Evolutionary conservation across 2,329 filamentous ascomycete genomes (phyloP).

Genomic region (Penicillium paneum): DNA sequence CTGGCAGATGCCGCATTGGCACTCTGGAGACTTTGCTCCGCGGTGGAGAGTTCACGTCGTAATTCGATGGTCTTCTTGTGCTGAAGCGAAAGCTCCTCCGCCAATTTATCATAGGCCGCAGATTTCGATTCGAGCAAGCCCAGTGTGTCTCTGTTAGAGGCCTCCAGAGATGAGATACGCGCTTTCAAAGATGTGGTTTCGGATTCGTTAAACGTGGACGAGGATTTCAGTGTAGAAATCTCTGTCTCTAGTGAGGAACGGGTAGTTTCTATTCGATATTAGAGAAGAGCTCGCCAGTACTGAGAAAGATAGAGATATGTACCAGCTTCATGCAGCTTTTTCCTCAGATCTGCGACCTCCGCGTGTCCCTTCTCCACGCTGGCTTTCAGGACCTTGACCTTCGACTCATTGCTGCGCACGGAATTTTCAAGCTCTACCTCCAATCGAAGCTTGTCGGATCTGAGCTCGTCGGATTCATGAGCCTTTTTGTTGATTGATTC

Average conservation of each 20-base stretch:
- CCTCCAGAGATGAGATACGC: constrained; percentile 81
- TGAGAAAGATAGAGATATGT: constrained; percentile 17
- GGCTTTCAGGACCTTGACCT: constrained; percentile 75
- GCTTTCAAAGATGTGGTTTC: constrained; percentile 72
- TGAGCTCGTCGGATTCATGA: constrained; percentile 75
- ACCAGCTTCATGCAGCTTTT: constrained; percentile 82
- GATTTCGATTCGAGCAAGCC: constrained; percentile 88
- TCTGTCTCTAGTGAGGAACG: constrained; percentile 76
- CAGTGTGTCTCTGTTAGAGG: constrained; percentile 86
- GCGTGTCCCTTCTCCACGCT: constrained; percentile 79
- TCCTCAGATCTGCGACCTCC: constrained; percentile 76
- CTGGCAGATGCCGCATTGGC: constrained; percentile 75
- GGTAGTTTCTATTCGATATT: constrained; percentile 61
- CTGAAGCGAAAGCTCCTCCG: constrained; percentile 80
- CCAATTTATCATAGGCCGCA: constrained; percentile 77
- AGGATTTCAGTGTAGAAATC: constrained; percentile 72
- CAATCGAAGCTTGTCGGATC: constrained; percentile 80
- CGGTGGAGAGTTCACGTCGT: constrained; percentile 72
- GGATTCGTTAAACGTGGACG: constrained; percentile 63
- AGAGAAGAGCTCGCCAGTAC: constrained; percentile 14
- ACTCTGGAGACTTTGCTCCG: constrained; percentile 81
- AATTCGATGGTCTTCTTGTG: constrained; percentile 85
- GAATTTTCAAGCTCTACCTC: constrained; percentile 93
- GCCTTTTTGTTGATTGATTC: constrained; percentile 73
- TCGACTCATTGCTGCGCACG: constrained; percentile 76